phyloP scores from a whole-genome alignment of 2,329 filamentous ascomycete genomes.

The Colletotrichum chlorophyti region DNA sequence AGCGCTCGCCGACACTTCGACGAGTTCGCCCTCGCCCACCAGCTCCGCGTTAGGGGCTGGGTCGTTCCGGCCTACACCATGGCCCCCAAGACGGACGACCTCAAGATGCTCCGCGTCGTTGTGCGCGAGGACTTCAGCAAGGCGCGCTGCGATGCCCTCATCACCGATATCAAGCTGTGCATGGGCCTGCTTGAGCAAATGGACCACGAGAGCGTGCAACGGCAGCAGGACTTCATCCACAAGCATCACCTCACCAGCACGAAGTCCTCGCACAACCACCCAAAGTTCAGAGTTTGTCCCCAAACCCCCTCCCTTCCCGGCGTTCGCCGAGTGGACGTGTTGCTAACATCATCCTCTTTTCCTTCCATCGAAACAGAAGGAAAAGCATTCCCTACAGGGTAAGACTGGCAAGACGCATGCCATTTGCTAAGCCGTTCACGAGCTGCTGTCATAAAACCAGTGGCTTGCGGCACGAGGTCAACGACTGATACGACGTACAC shows the following conservation, averaged over 20 bases:
- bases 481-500: conserved; percentile 20
- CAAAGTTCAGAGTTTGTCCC: conserved; percentile 55
- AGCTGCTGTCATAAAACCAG: conserved; percentile 9
- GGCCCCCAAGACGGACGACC: conserved; percentile 82
- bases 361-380: no score
- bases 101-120: conserved; percentile 93
- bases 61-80: conserved; percentile 96
- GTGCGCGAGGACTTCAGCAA: conserved; percentile 92
- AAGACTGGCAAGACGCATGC: conserved; percentile 91
- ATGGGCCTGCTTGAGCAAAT: conserved; percentile 74
- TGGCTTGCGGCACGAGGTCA: background rate
- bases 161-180: conserved; percentile 81
- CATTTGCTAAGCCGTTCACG: conserved; percentile 68
- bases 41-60: conserved; percentile 87
- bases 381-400: conserved; percentile 87
- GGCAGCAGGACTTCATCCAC: conserved; percentile 71
- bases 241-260: conserved; percentile 60
- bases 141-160: conserved; percentile 78
- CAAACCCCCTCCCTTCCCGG: background rate
- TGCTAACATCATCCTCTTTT: background rate
- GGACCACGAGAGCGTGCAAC: conserved; percentile 74
- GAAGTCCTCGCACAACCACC: conserved; percentile 59
- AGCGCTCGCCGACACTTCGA: conserved; percentile 71
- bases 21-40: conserved; percentile 82
- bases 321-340: background rate